Conservation (phyloP, 805 yeast genomes). For the Huiozyma naganishii region DNA sequence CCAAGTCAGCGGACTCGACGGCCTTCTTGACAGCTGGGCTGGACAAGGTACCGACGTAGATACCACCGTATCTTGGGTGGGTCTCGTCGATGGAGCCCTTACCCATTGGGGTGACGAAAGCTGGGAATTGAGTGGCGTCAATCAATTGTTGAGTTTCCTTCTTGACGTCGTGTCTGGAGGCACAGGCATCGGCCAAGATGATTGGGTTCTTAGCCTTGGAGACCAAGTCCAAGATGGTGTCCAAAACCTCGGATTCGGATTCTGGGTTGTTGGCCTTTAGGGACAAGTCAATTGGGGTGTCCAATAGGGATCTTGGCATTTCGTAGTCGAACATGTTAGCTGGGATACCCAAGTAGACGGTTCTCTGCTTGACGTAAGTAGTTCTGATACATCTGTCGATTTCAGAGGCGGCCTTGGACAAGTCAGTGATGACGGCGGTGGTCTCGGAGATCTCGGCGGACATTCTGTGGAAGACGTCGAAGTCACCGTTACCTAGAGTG, state of each 20-base stretch:
- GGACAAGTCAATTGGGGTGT: slow-evolving; percentile 2
- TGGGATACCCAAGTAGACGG: slow-evolving; percentile 4
- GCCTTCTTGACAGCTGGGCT: slow-evolving; percentile 2
- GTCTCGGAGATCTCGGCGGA: slow-evolving; percentile 2
- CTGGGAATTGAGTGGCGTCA: slow-evolving; percentile 4
- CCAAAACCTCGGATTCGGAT: slow-evolving; percentile 1
- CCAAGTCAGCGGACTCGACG: slow-evolving; percentile 4
- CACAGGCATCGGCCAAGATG: slow-evolving; percentile 4
- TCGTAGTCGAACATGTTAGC: slow-evolving; percentile 1
- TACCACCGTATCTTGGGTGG: slow-evolving; percentile 5
- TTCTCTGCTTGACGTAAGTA: slow-evolving; percentile 3
- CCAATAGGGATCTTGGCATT: not conserved
- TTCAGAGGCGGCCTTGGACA: not conserved
- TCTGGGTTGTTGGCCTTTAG: slow-evolving; percentile 1
- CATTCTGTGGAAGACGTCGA: slow-evolving; percentile 5
- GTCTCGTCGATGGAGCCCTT: slow-evolving; percentile 3
- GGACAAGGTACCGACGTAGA: slow-evolving; percentile 4
- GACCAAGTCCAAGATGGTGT: not conserved
- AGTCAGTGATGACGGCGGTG: not conserved
- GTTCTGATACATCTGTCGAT: slow-evolving; percentile 2
- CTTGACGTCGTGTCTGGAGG: slow-evolving; percentile 3
- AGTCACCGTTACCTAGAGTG: slow-evolving; percentile 5
- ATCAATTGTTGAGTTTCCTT: slow-evolving; percentile 2
- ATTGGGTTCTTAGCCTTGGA: slow-evolving; percentile 2
- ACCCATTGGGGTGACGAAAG: slow-evolving; percentile 5